Evolutionary conservation across 1,139 yeast genomes (phyloP).

Genomic region (Yamadazyma atlantica): DNA sequence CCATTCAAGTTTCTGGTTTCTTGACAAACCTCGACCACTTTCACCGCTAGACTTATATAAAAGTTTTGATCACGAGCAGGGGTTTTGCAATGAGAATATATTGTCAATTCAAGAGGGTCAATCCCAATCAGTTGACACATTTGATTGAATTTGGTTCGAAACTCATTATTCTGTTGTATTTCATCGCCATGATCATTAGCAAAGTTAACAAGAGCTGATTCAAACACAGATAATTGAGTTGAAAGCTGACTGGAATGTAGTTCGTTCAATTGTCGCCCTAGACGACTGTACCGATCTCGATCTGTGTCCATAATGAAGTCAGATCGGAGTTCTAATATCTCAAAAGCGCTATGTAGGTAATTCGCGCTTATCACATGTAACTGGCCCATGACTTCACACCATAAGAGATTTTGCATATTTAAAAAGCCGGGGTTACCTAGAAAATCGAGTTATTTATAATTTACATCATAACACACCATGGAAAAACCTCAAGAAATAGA

Average conservation of each 20-base stretch:
- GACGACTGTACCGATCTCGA: slow-evolving; percentile 28
- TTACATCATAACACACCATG: neutral
- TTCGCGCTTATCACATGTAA: neutral
- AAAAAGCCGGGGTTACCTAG: too few species aligned
- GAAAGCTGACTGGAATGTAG: slow-evolving; percentile 51
- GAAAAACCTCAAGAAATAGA: slow-evolving; percentile 32
- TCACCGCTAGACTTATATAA: slow-evolving; percentile 64
- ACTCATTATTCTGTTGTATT: slow-evolving; percentile 61
- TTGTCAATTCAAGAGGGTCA: slow-evolving; percentile 66
- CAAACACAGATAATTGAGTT: slow-evolving; percentile 61
- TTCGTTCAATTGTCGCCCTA: slow-evolving; percentile 29
- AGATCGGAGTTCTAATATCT: neutral
- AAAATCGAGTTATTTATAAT: too few species aligned
- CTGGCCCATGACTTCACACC: slow-evolving; percentile 4
- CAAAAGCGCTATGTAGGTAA: too few species aligned
- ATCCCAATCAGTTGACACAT: slow-evolving; percentile 79
- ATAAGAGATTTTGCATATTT: too few species aligned
- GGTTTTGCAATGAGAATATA: slow-evolving; percentile 20
- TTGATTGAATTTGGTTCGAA: slow-evolving; percentile 67
- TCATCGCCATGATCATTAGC: slow-evolving; percentile 66
- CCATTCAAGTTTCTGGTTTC: slow-evolving; percentile 73
- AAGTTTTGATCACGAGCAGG: slow-evolving; percentile 45
- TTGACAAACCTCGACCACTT: slow-evolving; percentile 73
- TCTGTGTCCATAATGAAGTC: slow-evolving; percentile 10
- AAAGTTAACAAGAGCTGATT: slow-evolving; percentile 58